Conservation (phyloP, 2,329 filamentous ascomycete species). For the Immersiporthe knoxdaviesiana region DNA sequence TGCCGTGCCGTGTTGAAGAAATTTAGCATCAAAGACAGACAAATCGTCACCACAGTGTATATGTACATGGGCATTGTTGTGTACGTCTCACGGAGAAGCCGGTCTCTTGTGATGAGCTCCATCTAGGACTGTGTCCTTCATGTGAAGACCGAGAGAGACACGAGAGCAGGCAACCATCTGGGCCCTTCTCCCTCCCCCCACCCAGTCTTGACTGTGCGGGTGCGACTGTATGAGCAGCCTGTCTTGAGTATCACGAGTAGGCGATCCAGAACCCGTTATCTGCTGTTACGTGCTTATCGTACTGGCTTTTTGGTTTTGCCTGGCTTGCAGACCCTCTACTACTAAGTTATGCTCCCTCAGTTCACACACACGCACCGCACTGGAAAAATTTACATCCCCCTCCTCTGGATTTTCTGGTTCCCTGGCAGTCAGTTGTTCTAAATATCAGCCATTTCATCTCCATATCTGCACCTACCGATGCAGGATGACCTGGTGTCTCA, state of each 20-base stretch:
- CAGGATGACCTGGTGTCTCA: slow-evolving; percentile 11
- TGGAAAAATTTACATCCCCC: too few relatives aligned
- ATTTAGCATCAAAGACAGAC: neutral
- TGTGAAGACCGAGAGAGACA: neutral
- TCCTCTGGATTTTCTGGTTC: too few relatives aligned
- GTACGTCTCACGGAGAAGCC: neutral
- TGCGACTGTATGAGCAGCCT: slow-evolving; percentile 1
- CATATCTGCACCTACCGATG: neutral
- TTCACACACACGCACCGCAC: too few relatives aligned
- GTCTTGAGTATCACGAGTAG: neutral
- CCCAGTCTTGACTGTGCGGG: neutral
- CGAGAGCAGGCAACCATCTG: neutral
- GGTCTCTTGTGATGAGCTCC: neutral
- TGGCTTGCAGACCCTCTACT: too few relatives aligned
- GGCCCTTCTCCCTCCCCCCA: neutral
- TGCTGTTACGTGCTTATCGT: neutral
- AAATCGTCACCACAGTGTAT: neutral
- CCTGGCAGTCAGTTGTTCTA: neutral
- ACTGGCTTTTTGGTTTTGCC: too few relatives aligned
- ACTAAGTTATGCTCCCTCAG: too few relatives aligned
- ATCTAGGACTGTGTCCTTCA: neutral
- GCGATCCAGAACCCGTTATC: neutral
- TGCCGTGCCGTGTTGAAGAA: neutral
- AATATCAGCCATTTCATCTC: neutral
- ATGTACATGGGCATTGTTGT: neutral